Evolutionary conservation across 1,284 basidiomycete genomes (phyloP), one percentile per base, ranked within the genome.

Genomic region (Phellinidium pouzarii): DNA sequence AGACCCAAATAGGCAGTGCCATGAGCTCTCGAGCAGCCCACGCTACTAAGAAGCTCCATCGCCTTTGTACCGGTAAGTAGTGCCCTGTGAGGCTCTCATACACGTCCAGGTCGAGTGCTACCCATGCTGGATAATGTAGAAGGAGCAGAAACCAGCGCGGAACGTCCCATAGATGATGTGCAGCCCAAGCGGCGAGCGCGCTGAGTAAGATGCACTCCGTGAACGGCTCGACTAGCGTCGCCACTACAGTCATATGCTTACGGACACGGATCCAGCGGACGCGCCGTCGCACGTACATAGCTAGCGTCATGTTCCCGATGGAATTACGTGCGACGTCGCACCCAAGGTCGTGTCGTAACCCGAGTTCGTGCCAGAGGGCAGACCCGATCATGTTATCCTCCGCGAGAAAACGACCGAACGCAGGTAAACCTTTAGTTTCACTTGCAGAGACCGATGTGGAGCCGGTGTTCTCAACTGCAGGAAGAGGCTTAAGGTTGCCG

Each of bases 361-460:
- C 85, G 0, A 95, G 75, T 64, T 96, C 90, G 65, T 95, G 91
- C 94, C 93, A 96, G 14, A 97, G 69, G 1, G 87, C 81, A 47
- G 81, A 75, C 14, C 80, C 94, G 56, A 97, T 92, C 90, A 92
- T 94, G 70, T 96, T 96, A 70, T 97, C 94, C 68, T 97, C 94
- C 0, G 94, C 94, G 44, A 96, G 76, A 68, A 87, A 96, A 17
- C 84, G 80, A 0, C 86, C 84, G 60, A 94, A 96, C 0, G 82
- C 84, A 4, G 82, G 74, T 20, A 97, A 73, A 0, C 88, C 93
- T 59, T 62, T 71, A 44, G 17, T 55, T 67, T 40, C 68, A 61
- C 14, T 66, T 66, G 17, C 68, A 60, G 46, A 67, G 68, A 36
- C 58, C 58, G 12, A 58, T 59, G 19, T 63, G 66, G 42, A 58